Conservation (phyloP, 352 stramenopile genomes). For the Pythium chondricola region DNA sequence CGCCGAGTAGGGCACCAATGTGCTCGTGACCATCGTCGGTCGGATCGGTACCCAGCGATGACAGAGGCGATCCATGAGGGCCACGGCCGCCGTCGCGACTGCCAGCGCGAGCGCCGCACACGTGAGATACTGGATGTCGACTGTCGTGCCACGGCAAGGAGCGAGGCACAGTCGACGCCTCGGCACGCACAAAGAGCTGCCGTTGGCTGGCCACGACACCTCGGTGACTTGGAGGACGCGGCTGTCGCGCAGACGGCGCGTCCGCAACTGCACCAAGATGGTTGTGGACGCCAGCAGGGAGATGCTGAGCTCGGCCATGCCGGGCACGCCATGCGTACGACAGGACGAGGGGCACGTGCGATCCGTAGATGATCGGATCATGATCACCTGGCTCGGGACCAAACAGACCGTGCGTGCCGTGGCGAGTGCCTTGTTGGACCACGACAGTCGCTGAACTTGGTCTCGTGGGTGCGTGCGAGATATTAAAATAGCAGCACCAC, state of each 20-base stretch:
- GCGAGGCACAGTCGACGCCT: not conserved
- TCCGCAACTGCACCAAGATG: constrained; percentile 21
- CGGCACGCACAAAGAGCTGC: not conserved
- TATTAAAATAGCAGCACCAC: constrained; percentile 25
- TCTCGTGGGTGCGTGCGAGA: not conserved
- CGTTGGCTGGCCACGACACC: not conserved
- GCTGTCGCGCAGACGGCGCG: not conserved
- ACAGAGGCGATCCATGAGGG: not conserved
- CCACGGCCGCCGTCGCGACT: not conserved
- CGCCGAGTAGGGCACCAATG: not conserved
- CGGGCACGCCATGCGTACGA: constrained; percentile 20
- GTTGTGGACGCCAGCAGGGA: constrained; percentile 20
- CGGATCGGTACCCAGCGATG: not conserved
- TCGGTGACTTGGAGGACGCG: not conserved
- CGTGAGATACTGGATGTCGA: not conserved
- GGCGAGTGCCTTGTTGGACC: too few relatives aligned
- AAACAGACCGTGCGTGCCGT: constrained; percentile 28
- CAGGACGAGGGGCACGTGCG: constrained; percentile 26
- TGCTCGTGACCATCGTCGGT: not conserved
- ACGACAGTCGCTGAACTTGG: constrained; percentile 8
- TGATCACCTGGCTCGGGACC: constrained; percentile 33
- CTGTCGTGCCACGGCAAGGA: not conserved
- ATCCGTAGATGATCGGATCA: constrained; percentile 30
- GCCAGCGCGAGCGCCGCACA: not conserved
- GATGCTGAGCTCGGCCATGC: constrained; percentile 25